Percentiles rank a stretch among this genome's conserved stretches.
phyloP scores from a whole-genome alignment of 305 asterid genomes.

The Rubia tinctorum region DNA sequence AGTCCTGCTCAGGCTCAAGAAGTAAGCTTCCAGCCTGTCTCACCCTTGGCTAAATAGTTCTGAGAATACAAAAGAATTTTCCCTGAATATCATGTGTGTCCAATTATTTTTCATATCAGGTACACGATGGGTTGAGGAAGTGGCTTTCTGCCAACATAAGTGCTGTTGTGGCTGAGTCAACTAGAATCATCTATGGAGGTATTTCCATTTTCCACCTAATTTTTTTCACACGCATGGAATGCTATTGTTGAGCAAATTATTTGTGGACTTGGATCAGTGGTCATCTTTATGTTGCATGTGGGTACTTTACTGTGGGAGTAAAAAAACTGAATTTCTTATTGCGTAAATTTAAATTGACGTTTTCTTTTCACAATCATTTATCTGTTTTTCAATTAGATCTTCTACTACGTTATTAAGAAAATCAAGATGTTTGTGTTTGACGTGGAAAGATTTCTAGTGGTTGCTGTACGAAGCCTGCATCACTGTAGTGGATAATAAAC shows the following conservation, averaged over 20 bases:
- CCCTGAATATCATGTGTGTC: neutral
- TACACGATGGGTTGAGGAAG: slow-evolving; percentile 84
- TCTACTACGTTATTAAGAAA: too few relatives aligned
- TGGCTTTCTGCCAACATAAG: slow-evolving; percentile 71
- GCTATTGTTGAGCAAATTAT: neutral
- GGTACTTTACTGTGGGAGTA: neutral
- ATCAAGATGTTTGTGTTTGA: too few relatives aligned
- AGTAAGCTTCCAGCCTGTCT: slow-evolving; percentile 39
- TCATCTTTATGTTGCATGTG: neutral
- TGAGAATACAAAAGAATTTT: neutral
- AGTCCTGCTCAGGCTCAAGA: slow-evolving; percentile 97
- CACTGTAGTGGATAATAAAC: neutral
- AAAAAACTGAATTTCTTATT: neutral
- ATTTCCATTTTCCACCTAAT: slow-evolving; percentile 14
- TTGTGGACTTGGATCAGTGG: neutral
- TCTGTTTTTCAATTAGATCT: too few relatives aligned
- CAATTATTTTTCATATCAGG: slow-evolving; percentile 43
- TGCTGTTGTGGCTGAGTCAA: slow-evolving; percentile 70
- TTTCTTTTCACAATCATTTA: neutral
- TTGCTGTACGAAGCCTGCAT: too few relatives aligned
- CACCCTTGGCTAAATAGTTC: neutral
- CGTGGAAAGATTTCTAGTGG: too few relatives aligned
- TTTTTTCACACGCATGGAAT: neutral
- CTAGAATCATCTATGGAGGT: slow-evolving; percentile 98
- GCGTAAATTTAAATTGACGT: neutral